These are phyloP conservation scores for Aspergillus hancockii DNA, from an alignment of 495 filamentous ascomycete genomes.

Conservation along the genomic window DNA sequence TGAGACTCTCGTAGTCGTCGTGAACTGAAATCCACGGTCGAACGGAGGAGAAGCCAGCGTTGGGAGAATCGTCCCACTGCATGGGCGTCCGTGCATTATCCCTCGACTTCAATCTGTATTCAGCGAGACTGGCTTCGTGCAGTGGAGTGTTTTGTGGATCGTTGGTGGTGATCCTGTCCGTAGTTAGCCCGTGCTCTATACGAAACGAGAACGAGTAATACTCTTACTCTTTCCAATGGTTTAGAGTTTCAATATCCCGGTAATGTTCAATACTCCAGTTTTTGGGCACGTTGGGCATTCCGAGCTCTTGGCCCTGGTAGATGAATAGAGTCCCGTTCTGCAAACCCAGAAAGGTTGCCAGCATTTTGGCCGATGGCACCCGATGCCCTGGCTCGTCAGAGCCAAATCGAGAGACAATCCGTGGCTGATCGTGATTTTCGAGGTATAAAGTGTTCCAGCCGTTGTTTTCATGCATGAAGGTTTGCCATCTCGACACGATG, in stretches of 20 bases:
- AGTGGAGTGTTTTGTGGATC: conserved; percentile 15
- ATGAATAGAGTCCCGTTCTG: conserved; percentile 64
- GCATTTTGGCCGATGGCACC: conserved; percentile 52
- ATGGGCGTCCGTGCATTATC: conserved; percentile 51
- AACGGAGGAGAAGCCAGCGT: conserved; percentile 45
- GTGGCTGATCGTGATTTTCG: conserved; percentile 66
- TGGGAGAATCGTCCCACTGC: conserved; percentile 40
- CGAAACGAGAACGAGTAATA: not conserved
- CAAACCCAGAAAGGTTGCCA: conserved; percentile 53
- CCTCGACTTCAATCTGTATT: conserved; percentile 34
- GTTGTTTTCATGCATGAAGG: conserved; percentile 42
- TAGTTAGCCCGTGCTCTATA: conserved; percentile 23
- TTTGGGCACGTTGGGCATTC: conserved; percentile 58
- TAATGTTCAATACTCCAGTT: conserved; percentile 60
- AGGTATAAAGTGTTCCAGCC: conserved; percentile 62
- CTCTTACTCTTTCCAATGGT: conserved; percentile 48
- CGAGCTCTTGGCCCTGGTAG: conserved; percentile 72
- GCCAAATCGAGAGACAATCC: conserved; percentile 56
- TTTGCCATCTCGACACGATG: conserved; percentile 56
- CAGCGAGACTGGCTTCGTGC: conserved; percentile 16
- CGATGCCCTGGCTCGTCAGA: conserved; percentile 40
- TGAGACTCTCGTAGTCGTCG: conserved; percentile 43
- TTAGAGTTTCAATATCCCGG: conserved; percentile 62
- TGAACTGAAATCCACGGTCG: conserved; percentile 56
- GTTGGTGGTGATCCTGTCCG: not conserved